Percentiles rank a stretch among this genome's conserved stretches.
Evolutionary conservation across 345 rosid genomes (phyloP).

Genomic region (Salix dunnii): DNA sequence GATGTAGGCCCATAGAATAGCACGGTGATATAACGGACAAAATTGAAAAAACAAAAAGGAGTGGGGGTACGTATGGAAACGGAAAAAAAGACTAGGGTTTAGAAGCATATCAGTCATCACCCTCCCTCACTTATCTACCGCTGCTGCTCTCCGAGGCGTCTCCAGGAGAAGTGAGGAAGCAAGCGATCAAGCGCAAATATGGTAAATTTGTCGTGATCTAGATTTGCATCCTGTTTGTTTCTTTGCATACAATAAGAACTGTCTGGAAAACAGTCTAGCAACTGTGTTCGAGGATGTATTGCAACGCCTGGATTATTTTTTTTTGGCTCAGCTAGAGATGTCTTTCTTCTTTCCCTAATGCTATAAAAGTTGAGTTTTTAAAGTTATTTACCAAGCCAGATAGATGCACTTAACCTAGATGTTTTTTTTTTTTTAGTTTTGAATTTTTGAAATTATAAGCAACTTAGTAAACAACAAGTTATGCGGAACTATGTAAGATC

Average conservation of each 20-base stretch:
- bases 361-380: background rate
- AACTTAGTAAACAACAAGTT: background rate
- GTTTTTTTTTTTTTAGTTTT: background rate
- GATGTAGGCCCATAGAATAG: background rate
- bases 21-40: background rate
- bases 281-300: background rate
- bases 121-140: rapidly evolving
- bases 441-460: background rate
- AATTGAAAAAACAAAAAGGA: background rate
- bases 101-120: background rate
- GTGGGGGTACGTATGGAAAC: background rate
- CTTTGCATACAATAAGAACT: background rate
- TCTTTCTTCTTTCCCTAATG: background rate
- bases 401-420: background rate
- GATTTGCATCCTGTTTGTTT: background rate
- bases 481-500: background rate
- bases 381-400: background rate
- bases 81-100: background rate
- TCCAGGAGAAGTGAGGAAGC: background rate
- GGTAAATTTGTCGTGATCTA: background rate
- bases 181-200: background rate
- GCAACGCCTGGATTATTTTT: background rate
- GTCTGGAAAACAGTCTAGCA: background rate
- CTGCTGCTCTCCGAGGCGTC: background rate
- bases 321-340: background rate